A percentile compares a stretch with the other conserved stretches of the same genome.
Conservation (phyloP, 345 rosid genomes). For the Citrus sinensis region DVS_A1.0 CM039168.1:11770501-11771000, state of each 20-base stretch:
- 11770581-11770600: background rate
- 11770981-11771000: constrained; percentile 76
- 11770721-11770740: background rate
- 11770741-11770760: background rate
- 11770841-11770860: constrained; percentile 88
- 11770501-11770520: too few relatives aligned
- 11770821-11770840: constrained; percentile 80
- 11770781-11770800: constrained; percentile 99
- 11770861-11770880: constrained; percentile 90
- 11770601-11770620: background rate
- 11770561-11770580: background rate
- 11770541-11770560: background rate
- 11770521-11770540: background rate
- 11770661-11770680: background rate
- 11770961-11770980: constrained; percentile 98
- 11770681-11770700: background rate
- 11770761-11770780: constrained; percentile 23
- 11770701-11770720: background rate
- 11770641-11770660: background rate
- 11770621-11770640: background rate
- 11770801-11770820: constrained; percentile 87
- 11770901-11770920: constrained; percentile 97
- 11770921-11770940: constrained; percentile 74
- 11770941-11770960: constrained; percentile 92
- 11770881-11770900: constrained; percentile 98